Percentiles rank a stretch among this genome's conserved stretches.
Evolutionary conservation across 805 yeast genomes (phyloP).

Genomic region (Ogataea ramenticola): DNA sequence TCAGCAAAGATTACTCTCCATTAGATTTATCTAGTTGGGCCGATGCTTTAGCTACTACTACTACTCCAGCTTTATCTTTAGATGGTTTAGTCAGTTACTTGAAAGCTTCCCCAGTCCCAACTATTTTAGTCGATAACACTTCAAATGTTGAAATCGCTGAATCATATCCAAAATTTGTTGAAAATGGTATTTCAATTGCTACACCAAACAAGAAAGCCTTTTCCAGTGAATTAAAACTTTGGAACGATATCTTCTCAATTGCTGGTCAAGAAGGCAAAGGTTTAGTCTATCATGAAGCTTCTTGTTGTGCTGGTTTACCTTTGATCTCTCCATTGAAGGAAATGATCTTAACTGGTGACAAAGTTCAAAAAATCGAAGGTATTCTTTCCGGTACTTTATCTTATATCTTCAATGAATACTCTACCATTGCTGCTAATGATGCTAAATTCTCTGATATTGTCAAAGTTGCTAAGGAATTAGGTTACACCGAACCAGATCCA

Average conservation of each 20-base stretch:
- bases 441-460: conserved; percentile 88
- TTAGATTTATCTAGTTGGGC: conserved; percentile 58
- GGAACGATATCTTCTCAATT: conserved; percentile 65
- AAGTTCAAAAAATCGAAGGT: conserved; percentile 87
- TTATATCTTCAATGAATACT: conserved; percentile 89
- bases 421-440: conserved; percentile 54
- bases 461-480: conserved; percentile 77
- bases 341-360: conserved; percentile 86
- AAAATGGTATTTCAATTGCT: conserved; percentile 82
- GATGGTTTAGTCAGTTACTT: conserved; percentile 57
- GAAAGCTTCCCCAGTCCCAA: conserved; percentile 61
- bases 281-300: conserved; percentile 93
- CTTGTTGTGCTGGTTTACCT: conserved; percentile 98
- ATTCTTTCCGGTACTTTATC: conserved; percentile 94
- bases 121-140: conserved; percentile 89
- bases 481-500: conserved; percentile 99
- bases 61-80: conserved; percentile 44
- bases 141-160: conserved; percentile 74
- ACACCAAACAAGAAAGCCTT: conserved; percentile 99
- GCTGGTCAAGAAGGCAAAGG: conserved; percentile 54
- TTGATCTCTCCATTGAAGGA: conserved; percentile 84
- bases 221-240: conserved; percentile 63
- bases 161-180: conserved; percentile 66
- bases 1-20: conserved; percentile 64
- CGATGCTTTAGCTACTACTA: conserved; percentile 35